Evolutionary conservation across 148 eudicot species (phyloP).

Genomic region (Rhododendron mucronatum): DNA sequence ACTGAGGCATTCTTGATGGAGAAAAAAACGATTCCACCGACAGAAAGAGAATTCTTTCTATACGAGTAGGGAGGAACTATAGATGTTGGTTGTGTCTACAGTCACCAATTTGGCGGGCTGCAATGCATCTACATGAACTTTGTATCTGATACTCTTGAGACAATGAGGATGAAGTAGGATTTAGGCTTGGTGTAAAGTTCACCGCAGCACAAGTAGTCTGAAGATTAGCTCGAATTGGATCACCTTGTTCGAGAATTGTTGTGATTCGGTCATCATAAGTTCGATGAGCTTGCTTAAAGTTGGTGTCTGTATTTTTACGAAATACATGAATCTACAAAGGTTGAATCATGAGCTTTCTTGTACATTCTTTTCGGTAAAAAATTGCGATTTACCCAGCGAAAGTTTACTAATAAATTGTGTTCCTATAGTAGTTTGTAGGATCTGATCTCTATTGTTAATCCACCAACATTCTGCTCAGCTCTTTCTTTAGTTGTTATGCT

Average conservation of each 20-base stretch:
- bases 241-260: neutral
- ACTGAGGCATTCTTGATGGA: neutral
- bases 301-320: neutral
- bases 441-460: neutral
- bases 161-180: neutral
- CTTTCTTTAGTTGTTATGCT: neutral
- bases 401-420: neutral
- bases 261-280: neutral
- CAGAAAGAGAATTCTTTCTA: too few species aligned
- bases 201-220: neutral
- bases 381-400: neutral
- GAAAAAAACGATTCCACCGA: too few species aligned
- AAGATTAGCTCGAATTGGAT: neutral
- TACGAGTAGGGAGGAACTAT: too few species aligned
- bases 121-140: neutral
- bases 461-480: neutral
- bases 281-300: neutral
- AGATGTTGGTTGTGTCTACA: too few species aligned
- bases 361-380: too few species aligned
- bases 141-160: neutral
- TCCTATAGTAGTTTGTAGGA: neutral
- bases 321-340: neutral
- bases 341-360: neutral
- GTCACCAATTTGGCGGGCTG: neutral
- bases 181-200: neutral